Evolutionary conservation across 2,329 filamentous ascomycete species (phyloP).

Genomic region (Neocucurbitaria cava): DNA sequence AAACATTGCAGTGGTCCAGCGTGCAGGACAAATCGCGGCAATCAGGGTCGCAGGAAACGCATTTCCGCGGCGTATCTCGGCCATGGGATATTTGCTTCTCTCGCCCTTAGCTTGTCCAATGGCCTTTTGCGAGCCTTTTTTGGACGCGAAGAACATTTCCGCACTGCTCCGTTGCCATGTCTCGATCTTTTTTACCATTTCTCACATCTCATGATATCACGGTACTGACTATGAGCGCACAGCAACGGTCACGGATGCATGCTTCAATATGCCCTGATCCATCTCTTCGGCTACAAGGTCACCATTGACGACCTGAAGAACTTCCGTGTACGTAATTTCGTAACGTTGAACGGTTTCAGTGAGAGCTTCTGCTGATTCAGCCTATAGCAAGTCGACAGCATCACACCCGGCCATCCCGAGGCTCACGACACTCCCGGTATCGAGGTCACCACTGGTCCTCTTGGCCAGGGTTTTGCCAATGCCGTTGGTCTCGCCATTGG

Average conservation of each 20-base stretch:
- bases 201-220: neutral
- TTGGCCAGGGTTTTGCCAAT: slow-evolving; percentile 96
- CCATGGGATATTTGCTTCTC: slow-evolving; percentile 7
- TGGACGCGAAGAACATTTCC: slow-evolving; percentile 12
- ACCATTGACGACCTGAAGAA: slow-evolving; percentile 90
- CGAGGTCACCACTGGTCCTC: slow-evolving; percentile 97
- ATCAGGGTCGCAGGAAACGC: slow-evolving; percentile 7
- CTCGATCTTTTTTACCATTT: neutral
- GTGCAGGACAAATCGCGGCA: slow-evolving; percentile 6
- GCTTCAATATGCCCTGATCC: slow-evolving; percentile 98
- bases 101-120: neutral
- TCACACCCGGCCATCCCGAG: slow-evolving; percentile 95
- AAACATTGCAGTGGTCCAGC: slow-evolving; percentile 1
- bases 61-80: slow-evolving; percentile 26
- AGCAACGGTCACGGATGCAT: slow-evolving; percentile 99
- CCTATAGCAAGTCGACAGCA: slow-evolving; percentile 71
- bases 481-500: slow-evolving; percentile 98
- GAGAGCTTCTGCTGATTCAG: slow-evolving; percentile 18
- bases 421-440: slow-evolving; percentile 94
- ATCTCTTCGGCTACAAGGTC: slow-evolving; percentile 90
- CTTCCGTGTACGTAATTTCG: slow-evolving; percentile 79
- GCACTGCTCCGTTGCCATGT: slow-evolving; percentile 18
- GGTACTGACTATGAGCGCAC: slow-evolving; percentile 25
- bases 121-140: neutral
- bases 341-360: slow-evolving; percentile 56